Evolutionary conservation across 108 stramenopile genomes (phyloP), one percentile per base, ranked within the genome.

Genomic region (Cyclotella cryptica): DNA sequence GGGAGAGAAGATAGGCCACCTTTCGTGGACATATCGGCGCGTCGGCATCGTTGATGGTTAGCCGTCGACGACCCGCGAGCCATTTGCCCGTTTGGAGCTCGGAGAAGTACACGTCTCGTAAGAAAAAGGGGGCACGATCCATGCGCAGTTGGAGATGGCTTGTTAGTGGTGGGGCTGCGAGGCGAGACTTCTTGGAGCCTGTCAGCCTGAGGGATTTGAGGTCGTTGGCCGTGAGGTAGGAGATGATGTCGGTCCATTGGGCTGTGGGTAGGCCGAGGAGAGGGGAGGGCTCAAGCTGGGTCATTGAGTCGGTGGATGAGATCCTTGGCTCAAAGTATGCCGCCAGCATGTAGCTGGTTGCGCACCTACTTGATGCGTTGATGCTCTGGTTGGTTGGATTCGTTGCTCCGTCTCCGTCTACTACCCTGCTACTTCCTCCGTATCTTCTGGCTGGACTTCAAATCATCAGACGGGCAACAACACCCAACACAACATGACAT

Each of bases 101-200:
- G 7, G 75, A 35, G 49, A 59, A 75, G 22, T 39, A 17, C 13
- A 39, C 27, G 21, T 76, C 28, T 21, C 52, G 28, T 15, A 21
- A 19, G 19, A 82, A 82, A 52, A 82, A 82, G 14, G 74, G 75
- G 0, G 47, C 81, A 19, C 39, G 40, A 42, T 76, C 75, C 74
- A 82, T 72, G 19, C 75, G 69, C 24, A 82, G 64, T 51, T 66
- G 65, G 0, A 82, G 53, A 29, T 76, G 74, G 6, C 27, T 49
- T 17, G 81, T 82, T 10, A 82, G 64, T 1, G 54, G 39, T 14
- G 81, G 81, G 29, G 63, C 69, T 15, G 64, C 29, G 9, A 80
- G 46, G 43, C 54, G 12, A 58, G 61, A 46, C 0, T 30, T 63
- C 62, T 66, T 82, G 70, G 43, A 58, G 14, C 81, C 75, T 0